phyloP scores from a whole-genome alignment of 257 asterid genomes.

The Nemophila menziesii region DNA sequence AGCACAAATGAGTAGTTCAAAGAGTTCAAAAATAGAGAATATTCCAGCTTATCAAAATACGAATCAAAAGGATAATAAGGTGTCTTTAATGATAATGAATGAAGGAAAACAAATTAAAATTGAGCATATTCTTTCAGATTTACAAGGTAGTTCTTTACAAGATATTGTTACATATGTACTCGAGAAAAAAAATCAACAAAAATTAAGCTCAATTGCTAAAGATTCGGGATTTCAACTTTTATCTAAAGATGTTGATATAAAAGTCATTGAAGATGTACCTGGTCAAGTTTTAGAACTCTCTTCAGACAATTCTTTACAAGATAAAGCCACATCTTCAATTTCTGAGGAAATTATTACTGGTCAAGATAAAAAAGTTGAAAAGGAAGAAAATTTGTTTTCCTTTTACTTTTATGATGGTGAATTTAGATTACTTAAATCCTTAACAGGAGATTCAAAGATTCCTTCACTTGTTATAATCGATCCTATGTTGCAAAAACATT shows the following conservation, averaged over 20 bases:
- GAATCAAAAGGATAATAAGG: constrained; percentile 45
- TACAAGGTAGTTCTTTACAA: constrained; percentile 65
- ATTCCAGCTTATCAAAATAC: constrained; percentile 35
- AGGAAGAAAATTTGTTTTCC: constrained; percentile 31
- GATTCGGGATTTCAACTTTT: constrained; percentile 87
- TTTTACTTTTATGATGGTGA: constrained; percentile 72
- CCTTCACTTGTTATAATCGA: constrained; percentile 72
- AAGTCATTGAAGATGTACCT: constrained; percentile 34
- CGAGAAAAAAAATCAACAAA: constrained; percentile 50
- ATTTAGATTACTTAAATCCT: constrained; percentile 61
- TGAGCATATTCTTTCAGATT: constrained; percentile 46
- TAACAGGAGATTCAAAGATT: constrained; percentile 52
- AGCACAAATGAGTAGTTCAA: constrained; percentile 29
- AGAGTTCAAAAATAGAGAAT: constrained; percentile 31
- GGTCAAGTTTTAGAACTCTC: constrained; percentile 28
- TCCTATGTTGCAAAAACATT: constrained; percentile 49
- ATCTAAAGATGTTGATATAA: constrained; percentile 61
- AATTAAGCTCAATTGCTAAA: constrained; percentile 73
- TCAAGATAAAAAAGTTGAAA: constrained; percentile 22
- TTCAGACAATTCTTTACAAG: constrained; percentile 16
- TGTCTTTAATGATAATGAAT: constrained; percentile 46
- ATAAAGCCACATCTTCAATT: constrained; percentile 19
- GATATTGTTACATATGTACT: constrained; percentile 63
- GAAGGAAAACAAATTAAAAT: constrained; percentile 58
- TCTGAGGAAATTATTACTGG: constrained; percentile 18